Base-by-base conservation (phyloP, 176 grass and related monocot genomes). In the Triticum turgidum region DNA sequence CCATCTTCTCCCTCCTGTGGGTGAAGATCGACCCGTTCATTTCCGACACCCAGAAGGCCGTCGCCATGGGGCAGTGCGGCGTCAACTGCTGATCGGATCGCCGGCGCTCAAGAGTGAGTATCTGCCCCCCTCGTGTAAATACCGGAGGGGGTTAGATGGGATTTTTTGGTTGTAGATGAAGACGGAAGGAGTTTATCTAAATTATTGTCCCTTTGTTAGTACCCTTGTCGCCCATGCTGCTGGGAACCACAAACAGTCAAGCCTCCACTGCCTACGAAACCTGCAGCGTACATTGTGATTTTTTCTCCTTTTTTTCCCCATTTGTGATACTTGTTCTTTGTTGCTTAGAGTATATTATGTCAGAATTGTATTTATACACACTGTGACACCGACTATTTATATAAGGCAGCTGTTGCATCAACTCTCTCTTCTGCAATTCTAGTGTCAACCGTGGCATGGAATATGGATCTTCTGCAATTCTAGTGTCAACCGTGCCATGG, bases 1-100 rank as follows among this genome's bases (percentile, higher is more conserved):
- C 95, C 13, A 97, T 97, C 84, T 97, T 97, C 91, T 97, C 95
- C 33, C 86, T 97, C 74, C 75, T 97, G n/a, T 97, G 95, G 95
- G 95, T 97, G 69, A 92, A 90, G 59, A 97, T 97, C 17, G 95
- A 97, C 78, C 95, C 95, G n/a, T 97, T 97, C 89, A 97, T 88
- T 14, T 85, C 95, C 61, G 79, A 93, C 0, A 88, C 88, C 38
- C 95, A 97, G 84, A 97, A 93, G 58, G 90, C 88, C 0, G 85
- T 25, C 6, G 74, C 92, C 1, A 65, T 90, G 84, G 95, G 91
- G 70, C 95, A 97, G 81, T 97, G 95, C 4, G 95, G 95, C 8
- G 89, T 95, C 66, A 97, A 93, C 92, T 97, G 95, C 78, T 97
- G 85, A 54, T 54, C 51, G 5, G 51, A 18, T 18, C 49, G 93